Evolutionary conservation across 495 filamentous ascomycete species (phyloP).

Genomic region (Xylaria grammica): DNA sequence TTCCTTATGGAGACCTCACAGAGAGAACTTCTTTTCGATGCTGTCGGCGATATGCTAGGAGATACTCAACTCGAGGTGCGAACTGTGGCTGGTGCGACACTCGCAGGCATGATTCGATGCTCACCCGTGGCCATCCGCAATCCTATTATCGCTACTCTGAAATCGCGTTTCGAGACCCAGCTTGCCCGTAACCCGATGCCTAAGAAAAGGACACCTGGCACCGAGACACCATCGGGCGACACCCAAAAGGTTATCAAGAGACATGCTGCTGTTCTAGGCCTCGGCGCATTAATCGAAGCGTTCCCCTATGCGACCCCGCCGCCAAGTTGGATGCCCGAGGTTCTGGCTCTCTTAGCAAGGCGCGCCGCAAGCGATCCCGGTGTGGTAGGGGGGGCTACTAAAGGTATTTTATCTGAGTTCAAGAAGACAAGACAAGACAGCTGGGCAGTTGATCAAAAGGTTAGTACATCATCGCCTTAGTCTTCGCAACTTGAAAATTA

Average conservation of each 20-base stretch:
- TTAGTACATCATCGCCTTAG: slow-evolving; percentile 44
- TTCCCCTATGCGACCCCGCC: slow-evolving; percentile 96
- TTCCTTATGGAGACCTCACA: slow-evolving; percentile 85
- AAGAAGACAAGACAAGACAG: slow-evolving; percentile 99
- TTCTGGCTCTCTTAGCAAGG: slow-evolving; percentile 82
- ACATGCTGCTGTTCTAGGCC: slow-evolving; percentile 90
- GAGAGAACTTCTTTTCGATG: slow-evolving; percentile 82
- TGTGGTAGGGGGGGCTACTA: slow-evolving; percentile 96
- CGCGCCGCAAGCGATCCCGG: slow-evolving; percentile 87
- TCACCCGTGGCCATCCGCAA: slow-evolving; percentile 83
- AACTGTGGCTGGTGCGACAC: slow-evolving; percentile 85
- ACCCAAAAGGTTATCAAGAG: slow-evolving; percentile 78
- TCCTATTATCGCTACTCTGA: slow-evolving; percentile 74
- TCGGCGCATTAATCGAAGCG: slow-evolving; percentile 91
- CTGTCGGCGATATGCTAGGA: slow-evolving; percentile 90
- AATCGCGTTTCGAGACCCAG: slow-evolving; percentile 76
- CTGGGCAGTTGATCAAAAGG: slow-evolving; percentile 97
- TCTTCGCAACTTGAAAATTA: slow-evolving; percentile 29
- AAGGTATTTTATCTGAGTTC: slow-evolving; percentile 92
- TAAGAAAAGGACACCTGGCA: slow-evolving; percentile 67
- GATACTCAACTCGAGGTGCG: slow-evolving; percentile 94
- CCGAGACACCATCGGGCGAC: slow-evolving; percentile 80
- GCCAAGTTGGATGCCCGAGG: slow-evolving; percentile 91
- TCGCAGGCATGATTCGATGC: slow-evolving; percentile 98
- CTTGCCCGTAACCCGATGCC: slow-evolving; percentile 84